Evolutionary conservation across 2,329 filamentous ascomycete species (phyloP), one percentile per base, ranked within the genome.

Genomic region (Sarocladium kiliense): DNA sequence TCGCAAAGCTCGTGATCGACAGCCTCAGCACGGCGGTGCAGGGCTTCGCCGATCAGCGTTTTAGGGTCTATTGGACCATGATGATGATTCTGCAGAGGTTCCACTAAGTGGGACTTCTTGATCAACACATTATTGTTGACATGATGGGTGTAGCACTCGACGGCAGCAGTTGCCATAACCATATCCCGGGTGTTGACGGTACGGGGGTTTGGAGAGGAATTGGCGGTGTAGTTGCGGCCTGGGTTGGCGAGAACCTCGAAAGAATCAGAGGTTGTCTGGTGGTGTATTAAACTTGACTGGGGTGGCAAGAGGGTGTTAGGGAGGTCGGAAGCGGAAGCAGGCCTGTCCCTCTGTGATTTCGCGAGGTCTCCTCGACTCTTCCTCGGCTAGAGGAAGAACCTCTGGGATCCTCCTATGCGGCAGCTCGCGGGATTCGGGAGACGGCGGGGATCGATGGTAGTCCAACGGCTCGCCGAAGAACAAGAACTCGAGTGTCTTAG

Each of bases 351-450:
- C 82, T 81, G 81, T 87, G 82, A 87, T 86, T 85, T 89, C 89
- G 87, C 91, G 88, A 91, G 89, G 90, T 88, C 91, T 93, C 88
- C 88, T 91, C 89, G 91, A 96, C 91, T 94, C 94, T 95, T 93
- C 94, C 94, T 92, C 93, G 76, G 79, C 80, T 79, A 94, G 93
- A 96, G 92, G 93, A 97, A 97, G 93, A 96, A 92, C 88, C 89
- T 86, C 83, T 84, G 85, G 87, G 87, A 84, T 84, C 86, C 88
- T 95, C 89, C 91, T 97, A 99, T 99, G 93, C 94, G 94, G 94
- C 94, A 97, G 93, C 90, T 96, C 88, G 83, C 79, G 76, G 74
- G 77, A 76, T 76, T 81, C 75, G 73, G 81, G 76, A 71, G 77
- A 81, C 73, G 79, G 81, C 73, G 73, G 69, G 64, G 77, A 66